A percentile compares a stretch with the other conserved stretches of the same genome.
These are phyloP conservation scores for Claviceps fusiformis DNA, from an alignment of 2,329 filamentous ascomycete genomes.

Conservation along the genomic window DNA sequence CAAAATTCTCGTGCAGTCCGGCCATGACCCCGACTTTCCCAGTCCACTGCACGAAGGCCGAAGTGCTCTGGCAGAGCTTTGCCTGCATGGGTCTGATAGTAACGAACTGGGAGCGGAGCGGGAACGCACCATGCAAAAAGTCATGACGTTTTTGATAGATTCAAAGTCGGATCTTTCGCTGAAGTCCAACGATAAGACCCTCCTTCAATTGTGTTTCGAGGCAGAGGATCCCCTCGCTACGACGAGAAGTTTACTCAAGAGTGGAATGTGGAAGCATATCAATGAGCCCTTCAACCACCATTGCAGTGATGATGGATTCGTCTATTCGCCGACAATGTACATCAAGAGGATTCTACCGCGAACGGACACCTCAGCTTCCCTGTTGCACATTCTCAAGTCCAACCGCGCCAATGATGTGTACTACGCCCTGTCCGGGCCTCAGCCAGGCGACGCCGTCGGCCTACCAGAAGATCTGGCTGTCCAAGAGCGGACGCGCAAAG, in stretches of 20 bases:
- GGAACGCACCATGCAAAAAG: conserved; percentile 41
- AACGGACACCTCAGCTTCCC: conserved; percentile 24
- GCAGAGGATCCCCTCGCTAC: conserved; percentile 39
- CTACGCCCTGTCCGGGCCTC: conserved; percentile 38
- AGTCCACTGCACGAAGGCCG: conserved; percentile 48
- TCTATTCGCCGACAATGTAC: conserved; percentile 54
- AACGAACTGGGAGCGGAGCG: conserved; percentile 30
- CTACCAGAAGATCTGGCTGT: conserved; percentile 36
- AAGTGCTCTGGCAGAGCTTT: conserved; percentile 50
- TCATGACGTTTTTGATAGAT: conserved; percentile 42
- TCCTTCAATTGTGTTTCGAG: conserved; percentile 47
- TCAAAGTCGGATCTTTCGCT: conserved; percentile 42
- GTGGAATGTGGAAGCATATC: conserved; percentile 50
- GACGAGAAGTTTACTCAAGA: conserved; percentile 45
- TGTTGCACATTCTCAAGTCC: conserved; percentile 34
- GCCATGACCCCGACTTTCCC: conserved; percentile 52
- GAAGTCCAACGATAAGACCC: conserved; percentile 42
- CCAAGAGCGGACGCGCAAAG: conserved; percentile 36
- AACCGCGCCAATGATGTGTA: conserved; percentile 41
- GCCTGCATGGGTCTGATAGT: conserved; percentile 37
- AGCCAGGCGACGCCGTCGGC: conserved; percentile 39
- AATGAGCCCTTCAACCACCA: conserved; percentile 43
- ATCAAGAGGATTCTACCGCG: conserved; percentile 31
- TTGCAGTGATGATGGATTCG: conserved; percentile 36
- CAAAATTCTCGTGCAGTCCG: conserved; percentile 40